Evolutionary conservation across 495 filamentous ascomycete genomes (phyloP), one percentile per base, ranked within the genome.

Genomic region (Penicillium salamii): DNA sequence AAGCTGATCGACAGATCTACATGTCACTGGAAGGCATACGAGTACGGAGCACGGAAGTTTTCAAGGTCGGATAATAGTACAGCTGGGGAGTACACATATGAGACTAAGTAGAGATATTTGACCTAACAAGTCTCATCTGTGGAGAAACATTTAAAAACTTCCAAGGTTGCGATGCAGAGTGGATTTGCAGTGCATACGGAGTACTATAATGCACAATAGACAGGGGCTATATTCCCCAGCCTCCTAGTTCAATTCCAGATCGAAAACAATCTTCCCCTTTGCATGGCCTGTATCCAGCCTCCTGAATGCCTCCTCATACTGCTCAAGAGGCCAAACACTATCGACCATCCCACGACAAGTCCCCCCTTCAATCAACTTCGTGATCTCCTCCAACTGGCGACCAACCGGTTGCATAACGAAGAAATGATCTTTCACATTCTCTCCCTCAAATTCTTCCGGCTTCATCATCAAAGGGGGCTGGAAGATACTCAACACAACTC

Each of bases 401-500:
- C 75, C 61, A 43, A 58, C 58, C 3, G 74, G 65, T 20, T 66
- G 40, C 62, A 79, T 72, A 32, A 80, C 66, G 39, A 77, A 75
- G 29, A 76, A 82, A 7, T 58, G 13, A 33, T 61, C 61, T 26
- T 58, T 62, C 19, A 80, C 65, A 59, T 54, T 51, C 0, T 40
- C 5, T 1, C 32, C 48, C 7, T 49, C 36, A 9, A 55, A 53
- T 0, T 59, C 67, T 39, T 42, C 58, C 5, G 78, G 78, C 39
- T 66, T 70, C 18, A 56, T 57, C 44, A 52, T 50, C 35, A 74
- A 67, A 6, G 80, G 79, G 5, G 74, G 71, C 59, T 75, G 68
- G 19, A 63, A 64, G 45, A 85, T 77, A 62, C 78, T 78, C 26
- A 82, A 45, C 34, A 82, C 37, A 19, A 53, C 54, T 3, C 76